phyloP scores from a whole-genome alignment of 352 stramenopile species.

The Phytophthora palmivora region DNA sequence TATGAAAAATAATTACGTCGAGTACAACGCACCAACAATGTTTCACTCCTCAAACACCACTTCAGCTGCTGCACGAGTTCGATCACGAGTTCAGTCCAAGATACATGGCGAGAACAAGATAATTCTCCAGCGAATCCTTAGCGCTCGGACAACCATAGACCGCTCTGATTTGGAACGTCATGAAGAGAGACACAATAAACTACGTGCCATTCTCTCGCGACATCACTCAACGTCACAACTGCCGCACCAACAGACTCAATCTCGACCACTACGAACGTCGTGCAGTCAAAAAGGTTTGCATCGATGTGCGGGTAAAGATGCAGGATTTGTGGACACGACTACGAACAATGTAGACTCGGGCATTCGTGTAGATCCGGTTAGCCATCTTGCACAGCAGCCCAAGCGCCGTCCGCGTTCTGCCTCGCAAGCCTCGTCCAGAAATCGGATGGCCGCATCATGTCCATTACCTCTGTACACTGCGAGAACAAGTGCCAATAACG shows the following conservation, averaged over 20 bases:
- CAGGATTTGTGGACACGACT: not conserved
- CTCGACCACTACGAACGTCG: slow-evolving; percentile 8
- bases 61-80: slow-evolving; percentile 28
- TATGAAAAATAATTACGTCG: slow-evolving; percentile 60
- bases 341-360: slow-evolving; percentile 1
- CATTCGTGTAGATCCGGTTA: slow-evolving; percentile 16
- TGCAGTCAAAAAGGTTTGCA: slow-evolving; percentile 26
- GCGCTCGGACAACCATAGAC: slow-evolving; percentile 52
- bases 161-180: slow-evolving; percentile 42
- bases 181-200: slow-evolving; percentile 48
- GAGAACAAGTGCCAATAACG: slow-evolving; percentile 18
- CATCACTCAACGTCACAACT: slow-evolving; percentile 33
- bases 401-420: slow-evolving; percentile 27
- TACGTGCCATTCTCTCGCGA: slow-evolving; percentile 54
- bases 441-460: slow-evolving; percentile 1
- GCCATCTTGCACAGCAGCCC: slow-evolving; percentile 17
- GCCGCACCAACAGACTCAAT: slow-evolving; percentile 12
- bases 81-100: slow-evolving; percentile 43
- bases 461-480: slow-evolving; percentile 12
- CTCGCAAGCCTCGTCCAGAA: slow-evolving; percentile 12
- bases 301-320: not conserved
- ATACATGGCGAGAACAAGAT: slow-evolving; percentile 63
- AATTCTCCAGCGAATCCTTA: slow-evolving; percentile 56
- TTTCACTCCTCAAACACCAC: slow-evolving; percentile 36
- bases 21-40: slow-evolving; percentile 50